These are phyloP conservation scores for Vigna reflexopilosa DNA, from an alignment of 306 rosid species.

Conservation along the genomic window DNA sequence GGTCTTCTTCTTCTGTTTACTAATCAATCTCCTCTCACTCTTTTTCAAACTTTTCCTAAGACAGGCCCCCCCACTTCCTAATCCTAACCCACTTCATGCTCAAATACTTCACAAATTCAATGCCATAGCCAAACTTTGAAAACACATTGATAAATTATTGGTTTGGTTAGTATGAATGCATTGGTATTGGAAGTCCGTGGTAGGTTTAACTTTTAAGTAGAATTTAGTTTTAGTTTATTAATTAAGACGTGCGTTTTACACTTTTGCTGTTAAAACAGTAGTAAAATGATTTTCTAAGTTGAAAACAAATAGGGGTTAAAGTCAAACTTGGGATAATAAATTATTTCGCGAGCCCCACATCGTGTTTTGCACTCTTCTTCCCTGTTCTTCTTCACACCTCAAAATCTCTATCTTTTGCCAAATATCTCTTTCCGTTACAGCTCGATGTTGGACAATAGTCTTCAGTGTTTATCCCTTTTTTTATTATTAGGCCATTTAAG, in stretches of 20 bases:
- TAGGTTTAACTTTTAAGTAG: neutral
- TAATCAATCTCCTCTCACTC: slow-evolving; percentile 16
- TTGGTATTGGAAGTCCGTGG: neutral
- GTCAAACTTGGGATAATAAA: slow-evolving; percentile 4
- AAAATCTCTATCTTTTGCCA: neutral
- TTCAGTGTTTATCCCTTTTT: neutral
- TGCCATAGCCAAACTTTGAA: too few species aligned
- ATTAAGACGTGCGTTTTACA: too few species aligned
- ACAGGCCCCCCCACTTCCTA: neutral
- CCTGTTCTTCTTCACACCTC: neutral
- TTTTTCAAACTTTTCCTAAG: slow-evolving; percentile 23
- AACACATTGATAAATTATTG: neutral
- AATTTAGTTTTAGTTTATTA: neutral
- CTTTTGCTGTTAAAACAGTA: neutral
- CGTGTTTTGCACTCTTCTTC: slow-evolving; percentile 1
- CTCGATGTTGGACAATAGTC: neutral
- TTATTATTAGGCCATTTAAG: neutral
- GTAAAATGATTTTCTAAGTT: neutral
- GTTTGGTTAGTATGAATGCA: neutral
- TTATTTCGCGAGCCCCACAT: neutral
- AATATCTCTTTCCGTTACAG: neutral
- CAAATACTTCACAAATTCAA: neutral
- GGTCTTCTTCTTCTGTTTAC: slow-evolving; percentile 32
- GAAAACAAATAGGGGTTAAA: neutral
- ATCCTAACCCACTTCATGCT: neutral